phyloP scores from a whole-genome alignment of 108 stramenopile genomes.

The Cylindrotheca fusiformis region DNA sequence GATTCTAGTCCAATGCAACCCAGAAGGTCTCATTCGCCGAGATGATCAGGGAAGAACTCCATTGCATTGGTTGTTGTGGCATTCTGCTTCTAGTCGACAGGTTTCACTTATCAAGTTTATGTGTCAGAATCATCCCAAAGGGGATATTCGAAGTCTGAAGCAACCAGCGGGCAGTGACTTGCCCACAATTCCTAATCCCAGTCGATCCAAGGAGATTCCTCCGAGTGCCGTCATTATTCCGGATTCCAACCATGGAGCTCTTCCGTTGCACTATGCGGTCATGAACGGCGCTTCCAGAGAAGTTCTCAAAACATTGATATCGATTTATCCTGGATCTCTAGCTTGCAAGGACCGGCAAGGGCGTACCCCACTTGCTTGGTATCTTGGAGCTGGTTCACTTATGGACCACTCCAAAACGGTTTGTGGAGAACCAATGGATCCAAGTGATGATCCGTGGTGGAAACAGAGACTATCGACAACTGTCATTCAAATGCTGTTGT shows the following conservation, averaged over 20 bases:
- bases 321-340: conserved; percentile 33
- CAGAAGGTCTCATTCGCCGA: conserved; percentile 36
- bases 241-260: conserved; percentile 43
- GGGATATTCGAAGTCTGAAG: conserved; percentile 14
- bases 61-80: conserved; percentile 65
- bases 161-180: conserved; percentile 27
- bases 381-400: conserved; percentile 49
- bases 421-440: conserved; percentile 44
- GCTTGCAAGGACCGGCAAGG: conserved; percentile 33
- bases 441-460: conserved; percentile 37
- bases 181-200: conserved; percentile 35
- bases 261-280: conserved; percentile 60
- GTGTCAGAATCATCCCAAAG: conserved; percentile 24
- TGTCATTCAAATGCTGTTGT: conserved; percentile 31
- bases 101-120: conserved; percentile 35
- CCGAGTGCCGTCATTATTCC: conserved; percentile 38
- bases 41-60: conserved; percentile 60
- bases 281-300: conserved; percentile 49
- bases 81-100: conserved; percentile 42
- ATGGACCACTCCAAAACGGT: conserved; percentile 32
- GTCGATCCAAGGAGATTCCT: conserved; percentile 22
- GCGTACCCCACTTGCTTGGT: conserved; percentile 49
- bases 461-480: conserved; percentile 21
- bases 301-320: conserved; percentile 27
- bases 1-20: conserved; percentile 37